Base-by-base conservation (phyloP, 2,329 filamentous ascomycete genomes). In the Neoarthrinium moseri region DNA sequence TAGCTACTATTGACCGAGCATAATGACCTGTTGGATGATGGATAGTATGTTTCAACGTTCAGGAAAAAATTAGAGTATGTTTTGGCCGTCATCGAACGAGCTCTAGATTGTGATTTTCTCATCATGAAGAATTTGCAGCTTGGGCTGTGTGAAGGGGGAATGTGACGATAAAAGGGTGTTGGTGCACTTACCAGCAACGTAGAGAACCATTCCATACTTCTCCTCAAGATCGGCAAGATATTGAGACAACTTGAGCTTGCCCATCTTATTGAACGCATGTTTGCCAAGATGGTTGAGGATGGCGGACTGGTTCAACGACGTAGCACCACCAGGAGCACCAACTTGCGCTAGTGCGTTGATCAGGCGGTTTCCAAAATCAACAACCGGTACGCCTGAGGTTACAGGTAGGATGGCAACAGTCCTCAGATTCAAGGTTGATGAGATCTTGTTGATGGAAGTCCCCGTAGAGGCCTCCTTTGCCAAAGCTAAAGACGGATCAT, bases 221-320 rank as follows among this genome's bases (percentile, higher is more conserved):
- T 99, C 94, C 67, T 99, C 94, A 10, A 99, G 75, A 59, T 99
- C 94, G 2, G 95, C 94, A 40, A 99, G 78, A 60, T 99, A 99
- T 56, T 99, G 92, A 1, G 92, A 90, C 6, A 99, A 74, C 67
- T 95, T 96, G 22, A 99, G 73, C 67, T 96, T 97, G 5, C 94
- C 94, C 87, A 99, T 97, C 56, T 87, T 89, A 67, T 88, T 97
- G 64, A 99, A 99, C 0, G 95, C 94, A 66, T 99, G 91, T 52
- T 94, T 87, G 22, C 95, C 94, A 1, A 99, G 78, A 63, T 99
- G 95, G 54, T 95, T 96, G 42, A 99, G 69, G 56, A 99, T 96
- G 3, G 91, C 89, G 3, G 91, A 86, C 67, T 99, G 92, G 53
- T 96, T 96, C 12, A 99, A 77, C 0, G 89, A 91, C 0, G 90